These are phyloP conservation scores for Wickerhamomyces bovis DNA, from an alignment of 805 yeast genomes.

Conservation along the genomic window DNA sequence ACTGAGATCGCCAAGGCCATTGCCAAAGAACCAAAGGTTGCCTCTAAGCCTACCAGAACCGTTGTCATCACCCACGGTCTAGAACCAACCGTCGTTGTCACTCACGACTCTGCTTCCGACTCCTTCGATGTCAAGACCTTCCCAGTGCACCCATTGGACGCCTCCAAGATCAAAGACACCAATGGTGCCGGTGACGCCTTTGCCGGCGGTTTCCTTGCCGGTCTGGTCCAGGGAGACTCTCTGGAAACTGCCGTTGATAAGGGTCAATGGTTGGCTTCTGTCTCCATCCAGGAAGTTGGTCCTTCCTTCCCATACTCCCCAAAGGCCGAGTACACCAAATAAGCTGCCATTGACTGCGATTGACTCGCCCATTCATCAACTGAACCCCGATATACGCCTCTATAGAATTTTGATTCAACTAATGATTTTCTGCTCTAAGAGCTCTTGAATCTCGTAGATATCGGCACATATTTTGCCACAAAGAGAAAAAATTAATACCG, in stretches of 20 bases:
- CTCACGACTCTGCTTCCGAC: slow-evolving; percentile 44
- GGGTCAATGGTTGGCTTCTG: slow-evolving; percentile 96
- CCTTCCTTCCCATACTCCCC: slow-evolving; percentile 72
- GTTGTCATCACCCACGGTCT: slow-evolving; percentile 95
- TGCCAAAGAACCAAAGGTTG: slow-evolving; percentile 72
- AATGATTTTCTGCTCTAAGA: not conserved
- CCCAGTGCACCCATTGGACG: slow-evolving; percentile 68
- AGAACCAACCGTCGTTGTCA: slow-evolving; percentile 79
- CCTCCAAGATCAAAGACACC: slow-evolving; percentile 74
- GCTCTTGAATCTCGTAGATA: not conserved
- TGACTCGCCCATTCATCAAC: not conserved
- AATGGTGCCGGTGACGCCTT: slow-evolving; percentile 99
- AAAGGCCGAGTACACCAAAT: slow-evolving; percentile 17
- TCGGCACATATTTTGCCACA: not conserved
- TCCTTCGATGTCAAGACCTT: slow-evolving; percentile 42
- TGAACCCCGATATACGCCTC: not conserved
- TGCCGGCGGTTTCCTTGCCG: slow-evolving; percentile 94
- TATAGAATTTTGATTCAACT: not conserved
- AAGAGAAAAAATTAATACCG: not conserved
- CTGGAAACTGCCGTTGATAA: slow-evolving; percentile 59
- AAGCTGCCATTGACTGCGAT: not conserved
- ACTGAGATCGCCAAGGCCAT: slow-evolving; percentile 74
- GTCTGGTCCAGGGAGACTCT: slow-evolving; percentile 67
- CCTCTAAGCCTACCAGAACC: slow-evolving; percentile 63
- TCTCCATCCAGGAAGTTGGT: slow-evolving; percentile 89